These are phyloP conservation scores for Austropuccinia psidii DNA, from an alignment of 1,284 basidiomycete species.

Conservation along the genomic window DNA sequence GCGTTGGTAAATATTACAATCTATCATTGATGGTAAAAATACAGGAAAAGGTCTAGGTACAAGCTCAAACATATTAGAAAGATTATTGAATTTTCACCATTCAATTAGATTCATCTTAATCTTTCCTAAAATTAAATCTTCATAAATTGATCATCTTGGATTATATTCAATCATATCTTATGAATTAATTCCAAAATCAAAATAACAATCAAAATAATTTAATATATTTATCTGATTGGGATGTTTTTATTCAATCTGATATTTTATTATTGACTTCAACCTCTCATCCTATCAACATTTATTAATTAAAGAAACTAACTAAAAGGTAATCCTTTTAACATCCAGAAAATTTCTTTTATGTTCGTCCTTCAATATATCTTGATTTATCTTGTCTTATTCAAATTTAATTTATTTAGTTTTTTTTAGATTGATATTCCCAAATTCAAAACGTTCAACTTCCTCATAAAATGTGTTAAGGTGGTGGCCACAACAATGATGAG, in stretches of 20 bases:
- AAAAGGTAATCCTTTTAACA: background rate
- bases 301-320: background rate
- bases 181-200: background rate
- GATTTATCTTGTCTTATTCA: background rate
- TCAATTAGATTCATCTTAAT: background rate
- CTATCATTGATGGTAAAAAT: background rate
- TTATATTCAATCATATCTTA: slow-evolving; percentile 15
- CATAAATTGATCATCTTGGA: background rate
- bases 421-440: background rate
- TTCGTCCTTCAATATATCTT: background rate
- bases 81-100: background rate
- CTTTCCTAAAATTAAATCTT: background rate
- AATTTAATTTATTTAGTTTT: no score
- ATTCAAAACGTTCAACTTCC: slow-evolving; percentile 21
- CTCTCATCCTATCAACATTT: background rate
- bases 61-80: background rate
- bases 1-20: slow-evolving; percentile 19
- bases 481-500: no score
- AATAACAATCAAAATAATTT: background rate
- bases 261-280: slow-evolving; percentile 1
- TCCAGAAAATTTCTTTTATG: background rate
- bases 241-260: slow-evolving; percentile 27
- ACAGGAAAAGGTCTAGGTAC: background rate
- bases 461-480: slow-evolving; percentile 20
- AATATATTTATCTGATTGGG: slow-evolving; percentile 6